These are phyloP conservation scores for Zizania palustris DNA, from an alignment of 202 grass and related monocot genomes.

Conservation along the genomic window DNA sequence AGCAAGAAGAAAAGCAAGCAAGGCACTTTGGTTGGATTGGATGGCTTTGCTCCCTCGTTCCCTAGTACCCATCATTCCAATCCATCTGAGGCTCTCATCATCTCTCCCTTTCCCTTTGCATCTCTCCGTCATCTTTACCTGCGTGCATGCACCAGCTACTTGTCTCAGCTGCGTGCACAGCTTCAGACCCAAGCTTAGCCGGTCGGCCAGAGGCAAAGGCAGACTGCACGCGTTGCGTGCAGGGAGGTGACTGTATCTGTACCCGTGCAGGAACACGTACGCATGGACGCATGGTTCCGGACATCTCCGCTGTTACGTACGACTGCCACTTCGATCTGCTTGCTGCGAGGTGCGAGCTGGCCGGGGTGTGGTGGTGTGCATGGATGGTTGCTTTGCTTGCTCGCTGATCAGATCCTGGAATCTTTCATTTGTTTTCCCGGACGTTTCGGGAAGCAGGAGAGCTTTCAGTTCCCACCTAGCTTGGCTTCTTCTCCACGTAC, in stretches of 20 bases:
- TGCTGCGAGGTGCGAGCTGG: too few species aligned
- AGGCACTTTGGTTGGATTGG: slow-evolving; percentile 29
- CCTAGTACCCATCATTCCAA: slow-evolving; percentile 22
- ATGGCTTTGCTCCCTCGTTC: slow-evolving; percentile 43
- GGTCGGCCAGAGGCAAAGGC: too few species aligned
- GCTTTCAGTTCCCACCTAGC: too few species aligned
- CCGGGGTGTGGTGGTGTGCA: not conserved
- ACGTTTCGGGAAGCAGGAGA: not conserved
- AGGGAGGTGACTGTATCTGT: not conserved
- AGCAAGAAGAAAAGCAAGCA: slow-evolving; percentile 41
- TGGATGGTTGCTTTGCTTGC: not conserved
- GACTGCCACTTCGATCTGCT: not conserved
- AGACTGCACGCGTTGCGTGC: too few species aligned
- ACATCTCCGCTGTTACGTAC: not conserved
- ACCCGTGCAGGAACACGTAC: not conserved
- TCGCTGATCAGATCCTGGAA: not conserved
- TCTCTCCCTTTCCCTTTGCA: not conserved
- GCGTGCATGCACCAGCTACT: not conserved
- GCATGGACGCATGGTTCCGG: not conserved
- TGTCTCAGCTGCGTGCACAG: not conserved
- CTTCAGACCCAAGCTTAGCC: slow-evolving; percentile 14
- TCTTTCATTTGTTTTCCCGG: not conserved
- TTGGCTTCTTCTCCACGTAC: too few species aligned
- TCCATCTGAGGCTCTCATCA: not conserved
- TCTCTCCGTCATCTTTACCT: not conserved